A percentile compares a stretch with the other conserved stretches of the same genome.
Conservation (phyloP, 2,329 filamentous ascomycete genomes). For the Fusarium sulawesiense region DNA sequence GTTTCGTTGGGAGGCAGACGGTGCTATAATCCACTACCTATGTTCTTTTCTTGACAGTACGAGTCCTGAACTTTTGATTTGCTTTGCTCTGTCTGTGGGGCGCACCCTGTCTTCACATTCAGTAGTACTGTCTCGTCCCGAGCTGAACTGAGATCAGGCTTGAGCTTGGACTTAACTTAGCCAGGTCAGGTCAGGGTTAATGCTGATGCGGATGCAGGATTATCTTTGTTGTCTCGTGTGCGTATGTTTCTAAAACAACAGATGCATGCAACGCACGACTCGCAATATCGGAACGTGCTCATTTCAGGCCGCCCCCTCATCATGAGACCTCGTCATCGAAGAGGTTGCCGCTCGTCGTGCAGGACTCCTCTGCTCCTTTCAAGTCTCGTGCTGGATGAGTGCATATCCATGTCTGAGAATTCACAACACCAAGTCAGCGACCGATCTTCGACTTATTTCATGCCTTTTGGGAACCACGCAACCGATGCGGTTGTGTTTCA, state of each 20-base stretch:
- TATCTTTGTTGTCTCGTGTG: slow-evolving; percentile 21
- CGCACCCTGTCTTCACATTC: neutral
- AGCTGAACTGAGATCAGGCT: slow-evolving; percentile 4
- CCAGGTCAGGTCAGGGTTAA: neutral
- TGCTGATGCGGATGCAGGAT: slow-evolving; percentile 1
- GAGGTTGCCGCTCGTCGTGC: slow-evolving; percentile 12
- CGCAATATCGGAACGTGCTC: slow-evolving; percentile 17
- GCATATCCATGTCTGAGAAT: slow-evolving; percentile 27
- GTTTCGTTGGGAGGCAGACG: slow-evolving; percentile 7
- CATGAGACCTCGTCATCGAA: slow-evolving; percentile 21
- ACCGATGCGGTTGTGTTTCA: neutral
- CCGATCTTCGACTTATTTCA: neutral
- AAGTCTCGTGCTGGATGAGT: slow-evolving; percentile 4
- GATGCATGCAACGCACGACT: slow-evolving; percentile 23
- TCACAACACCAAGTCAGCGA: neutral
- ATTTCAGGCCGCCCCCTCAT: slow-evolving; percentile 10
- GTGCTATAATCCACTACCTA: slow-evolving; percentile 25
- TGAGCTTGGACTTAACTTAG: neutral
- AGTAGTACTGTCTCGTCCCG: slow-evolving; percentile 6
- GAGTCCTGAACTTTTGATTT: neutral
- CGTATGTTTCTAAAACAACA: slow-evolving; percentile 16
- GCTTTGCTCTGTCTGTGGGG: slow-evolving; percentile 22
- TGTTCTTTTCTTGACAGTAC: neutral
- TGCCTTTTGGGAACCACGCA: neutral
- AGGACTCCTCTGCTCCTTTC: neutral